These are phyloP conservation scores for Pleoardoris graminearum DNA, from an alignment of 2,329 filamentous ascomycete species.

Conservation along the genomic window DNA sequence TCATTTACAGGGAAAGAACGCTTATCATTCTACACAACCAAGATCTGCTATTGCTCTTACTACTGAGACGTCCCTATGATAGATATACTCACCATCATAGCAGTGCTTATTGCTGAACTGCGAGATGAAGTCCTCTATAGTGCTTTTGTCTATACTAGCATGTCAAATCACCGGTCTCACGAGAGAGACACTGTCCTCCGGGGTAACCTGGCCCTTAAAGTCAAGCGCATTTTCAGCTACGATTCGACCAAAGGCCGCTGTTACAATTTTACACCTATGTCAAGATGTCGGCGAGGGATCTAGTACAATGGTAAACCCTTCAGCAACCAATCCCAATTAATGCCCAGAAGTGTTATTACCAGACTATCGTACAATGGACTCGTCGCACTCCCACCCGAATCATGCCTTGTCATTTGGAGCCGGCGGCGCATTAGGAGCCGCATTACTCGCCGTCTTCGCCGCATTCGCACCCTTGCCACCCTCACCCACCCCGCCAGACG, in stretches of 20 bases:
- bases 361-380: too few relatives aligned
- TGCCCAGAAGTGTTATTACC: too few relatives aligned
- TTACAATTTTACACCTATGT: too few relatives aligned
- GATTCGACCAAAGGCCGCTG: constrained; percentile 34
- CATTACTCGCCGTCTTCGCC: background rate
- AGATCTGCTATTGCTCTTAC: constrained; percentile 14
- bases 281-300: too few relatives aligned
- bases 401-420: too few relatives aligned
- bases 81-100: too few relatives aligned
- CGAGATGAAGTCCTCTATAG: constrained; percentile 19
- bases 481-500: background rate
- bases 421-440: background rate
- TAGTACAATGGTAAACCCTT: too few relatives aligned
- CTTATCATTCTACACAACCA: background rate
- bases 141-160: constrained; percentile 18
- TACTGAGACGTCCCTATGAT: too few relatives aligned
- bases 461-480: background rate
- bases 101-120: constrained; percentile 22
- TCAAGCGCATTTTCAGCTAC: constrained; percentile 13
- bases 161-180: constrained; percentile 14
- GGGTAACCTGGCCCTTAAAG: constrained; percentile 17
- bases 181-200: constrained; percentile 16
- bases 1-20: too few relatives aligned
- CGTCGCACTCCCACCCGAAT: too few relatives aligned
- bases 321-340: too few relatives aligned